phyloP scores from a whole-genome alignment of 371 early-diverging fungal genomes.

The Astathelohania contejeani region DNA sequence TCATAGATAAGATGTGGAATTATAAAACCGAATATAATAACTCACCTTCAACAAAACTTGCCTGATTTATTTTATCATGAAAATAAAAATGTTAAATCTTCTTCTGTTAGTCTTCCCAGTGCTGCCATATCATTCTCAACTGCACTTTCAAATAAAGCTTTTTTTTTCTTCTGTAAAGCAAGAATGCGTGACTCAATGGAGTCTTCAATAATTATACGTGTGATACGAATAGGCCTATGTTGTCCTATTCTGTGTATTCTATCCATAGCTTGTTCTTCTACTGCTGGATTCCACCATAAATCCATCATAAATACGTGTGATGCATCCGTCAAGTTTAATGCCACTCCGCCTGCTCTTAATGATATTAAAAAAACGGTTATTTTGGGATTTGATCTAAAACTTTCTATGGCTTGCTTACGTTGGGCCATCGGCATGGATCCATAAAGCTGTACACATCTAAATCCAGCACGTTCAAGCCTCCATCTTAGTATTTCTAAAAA shows the following conservation, averaged over 20 bases:
- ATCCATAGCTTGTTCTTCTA: slow-evolving; percentile 69
- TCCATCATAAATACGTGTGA: slow-evolving; percentile 67
- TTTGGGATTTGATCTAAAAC: slow-evolving; percentile 61
- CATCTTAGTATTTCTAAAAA: slow-evolving; percentile 77
- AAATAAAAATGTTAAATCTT: slow-evolving; percentile 35
- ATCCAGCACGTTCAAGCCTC: slow-evolving; percentile 76
- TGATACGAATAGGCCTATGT: slow-evolving; percentile 54
- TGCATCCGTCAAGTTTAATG: slow-evolving; percentile 78
- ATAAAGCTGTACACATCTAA: slow-evolving; percentile 70
- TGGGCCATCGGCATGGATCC: slow-evolving; percentile 71
- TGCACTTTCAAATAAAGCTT: slow-evolving; percentile 67
- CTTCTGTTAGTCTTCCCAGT: slow-evolving; percentile 20
- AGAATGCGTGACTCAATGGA: slow-evolving; percentile 78
- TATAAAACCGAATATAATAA: no score
- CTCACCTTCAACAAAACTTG: no score
- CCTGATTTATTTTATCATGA: no score
- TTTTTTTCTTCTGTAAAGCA: slow-evolving; percentile 78
- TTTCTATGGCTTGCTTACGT: slow-evolving; percentile 60
- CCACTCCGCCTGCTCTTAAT: slow-evolving; percentile 80
- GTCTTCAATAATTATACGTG: slow-evolving; percentile 67
- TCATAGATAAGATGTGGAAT: no score
- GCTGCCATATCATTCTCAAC: slow-evolving; percentile 57
- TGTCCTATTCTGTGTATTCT: slow-evolving; percentile 68
- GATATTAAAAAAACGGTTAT: slow-evolving; percentile 60
- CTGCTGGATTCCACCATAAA: slow-evolving; percentile 81